Conservation (phyloP, 495 filamentous ascomycete genomes). For the Articulospora tetracladia region DNA sequence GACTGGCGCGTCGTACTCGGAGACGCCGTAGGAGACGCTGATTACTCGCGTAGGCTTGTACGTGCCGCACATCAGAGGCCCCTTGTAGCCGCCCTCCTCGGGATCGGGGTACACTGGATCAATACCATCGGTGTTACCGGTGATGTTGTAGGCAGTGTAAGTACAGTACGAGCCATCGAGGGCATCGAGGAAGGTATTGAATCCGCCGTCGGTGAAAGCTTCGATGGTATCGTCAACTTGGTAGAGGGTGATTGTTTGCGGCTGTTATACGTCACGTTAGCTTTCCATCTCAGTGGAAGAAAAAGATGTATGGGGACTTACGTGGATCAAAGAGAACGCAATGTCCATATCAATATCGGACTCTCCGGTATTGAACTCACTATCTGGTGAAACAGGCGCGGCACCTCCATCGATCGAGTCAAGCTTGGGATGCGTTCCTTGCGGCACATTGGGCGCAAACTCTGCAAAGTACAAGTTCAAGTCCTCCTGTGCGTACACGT, state of each 20-base stretch:
- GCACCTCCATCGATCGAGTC: conserved; percentile 15
- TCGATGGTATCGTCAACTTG: conserved; percentile 17
- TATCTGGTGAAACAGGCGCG: conserved; percentile 9
- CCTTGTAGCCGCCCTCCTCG: conserved; percentile 17
- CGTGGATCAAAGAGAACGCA: conserved; percentile 15
- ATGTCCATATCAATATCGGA: conserved; percentile 21
- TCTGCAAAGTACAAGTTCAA: conserved; percentile 13
- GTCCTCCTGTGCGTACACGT: conserved; percentile 16
- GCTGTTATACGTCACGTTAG: conserved; percentile 3
- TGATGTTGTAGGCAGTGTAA: conserved; percentile 15
- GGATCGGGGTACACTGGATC: conserved; percentile 18
- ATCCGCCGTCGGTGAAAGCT: conserved; percentile 12
- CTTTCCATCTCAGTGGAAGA: not conserved
- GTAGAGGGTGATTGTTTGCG: conserved; percentile 15
- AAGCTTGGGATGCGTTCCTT: conserved; percentile 9
- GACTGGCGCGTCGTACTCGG: conserved; percentile 15
- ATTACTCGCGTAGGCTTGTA: conserved; percentile 18
- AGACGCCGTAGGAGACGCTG: conserved; percentile 20
- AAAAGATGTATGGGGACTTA: not conserved
- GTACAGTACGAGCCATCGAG: conserved; percentile 19
- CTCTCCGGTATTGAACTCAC: conserved; percentile 13
- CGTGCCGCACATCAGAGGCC: conserved; percentile 22
- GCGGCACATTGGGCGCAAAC: conserved; percentile 13
- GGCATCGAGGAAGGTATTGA: conserved; percentile 20
- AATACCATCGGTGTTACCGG: conserved; percentile 14